Conservation (phyloP, 306 rosid species). For the Hippophae rhamnoides region DNA sequence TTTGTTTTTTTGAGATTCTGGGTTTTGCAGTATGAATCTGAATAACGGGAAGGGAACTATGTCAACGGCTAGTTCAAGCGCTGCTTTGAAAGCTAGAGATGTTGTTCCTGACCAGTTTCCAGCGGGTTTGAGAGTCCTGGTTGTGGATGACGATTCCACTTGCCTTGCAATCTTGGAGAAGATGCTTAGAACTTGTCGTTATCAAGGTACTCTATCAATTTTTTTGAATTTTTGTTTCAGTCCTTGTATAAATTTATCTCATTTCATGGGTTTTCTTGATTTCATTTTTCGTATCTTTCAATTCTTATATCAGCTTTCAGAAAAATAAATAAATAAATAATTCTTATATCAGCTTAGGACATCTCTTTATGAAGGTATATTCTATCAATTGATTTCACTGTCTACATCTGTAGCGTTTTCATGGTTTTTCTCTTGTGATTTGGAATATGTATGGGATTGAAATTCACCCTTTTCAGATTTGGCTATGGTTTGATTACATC, state of each 20-base stretch:
- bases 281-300: neutral
- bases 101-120: constrained; percentile 80
- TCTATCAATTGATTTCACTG: too few relatives aligned
- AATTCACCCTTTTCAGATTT: constrained; percentile 4
- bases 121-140: constrained; percentile 79
- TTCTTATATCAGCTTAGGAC: too few relatives aligned
- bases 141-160: constrained; percentile 96
- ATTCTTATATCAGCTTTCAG: too few relatives aligned
- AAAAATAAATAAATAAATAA: too few relatives aligned
- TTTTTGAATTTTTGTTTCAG: constrained; percentile 4
- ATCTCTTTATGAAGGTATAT: too few relatives aligned
- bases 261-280: neutral
- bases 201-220: constrained; percentile 45
- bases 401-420: neutral
- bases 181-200: constrained; percentile 85
- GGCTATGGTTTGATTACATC: constrained; percentile 5
- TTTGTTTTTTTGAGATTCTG: constrained; percentile 20
- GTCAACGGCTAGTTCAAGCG: constrained; percentile 49
- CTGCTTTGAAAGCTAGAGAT: constrained; percentile 44
- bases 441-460: constrained; percentile 8
- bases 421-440: constrained; percentile 3
- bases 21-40: constrained; percentile 51
- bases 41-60: constrained; percentile 60
- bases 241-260: neutral
- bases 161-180: constrained; percentile 91